A percentile compares a stretch with the other conserved stretches of the same genome.
phyloP scores from a whole-genome alignment of 495 filamentous ascomycete species.

The Bacidia gigantensis region DNA sequence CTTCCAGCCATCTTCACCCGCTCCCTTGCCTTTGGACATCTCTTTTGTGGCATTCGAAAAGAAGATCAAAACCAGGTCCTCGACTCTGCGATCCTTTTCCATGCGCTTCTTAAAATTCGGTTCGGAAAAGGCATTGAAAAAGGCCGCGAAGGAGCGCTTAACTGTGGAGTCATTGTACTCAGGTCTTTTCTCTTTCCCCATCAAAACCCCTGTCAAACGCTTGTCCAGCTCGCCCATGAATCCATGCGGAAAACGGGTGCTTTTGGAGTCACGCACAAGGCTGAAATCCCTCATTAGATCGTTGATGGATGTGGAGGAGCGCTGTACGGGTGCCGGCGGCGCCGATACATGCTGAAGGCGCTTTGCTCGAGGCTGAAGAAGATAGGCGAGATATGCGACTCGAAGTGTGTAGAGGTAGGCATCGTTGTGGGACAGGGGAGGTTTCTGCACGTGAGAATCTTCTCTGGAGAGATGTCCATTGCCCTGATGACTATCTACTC shows the following conservation, averaged over 20 bases:
- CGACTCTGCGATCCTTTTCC: conserved; percentile 87
- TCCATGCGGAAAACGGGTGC: conserved; percentile 65
- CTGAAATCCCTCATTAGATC: conserved; percentile 64
- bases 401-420: conserved; percentile 84
- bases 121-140: conserved; percentile 62
- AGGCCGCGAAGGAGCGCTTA: conserved; percentile 69
- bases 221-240: conserved; percentile 59
- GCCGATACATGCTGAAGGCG: conserved; percentile 67
- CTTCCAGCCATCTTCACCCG: conserved; percentile 85
- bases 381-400: conserved; percentile 81
- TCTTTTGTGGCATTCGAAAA: conserved; percentile 89
- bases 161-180: conserved; percentile 67
- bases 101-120: conserved; percentile 59
- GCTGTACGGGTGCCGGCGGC: conserved; percentile 43
- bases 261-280: conserved; percentile 59
- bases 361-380: conserved; percentile 80
- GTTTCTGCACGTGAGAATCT: conserved; percentile 36
- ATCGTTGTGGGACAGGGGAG: conserved; percentile 47
- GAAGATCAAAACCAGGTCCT: conserved; percentile 78
- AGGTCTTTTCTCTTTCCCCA: conserved; percentile 55
- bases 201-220: conserved; percentile 50
- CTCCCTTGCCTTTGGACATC: conserved; percentile 59
- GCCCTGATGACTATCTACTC: conserved; percentile 43
- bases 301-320: conserved; percentile 57
- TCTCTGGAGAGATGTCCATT: conserved; percentile 38